A percentile compares a stretch with the other conserved stretches of the same genome.
These are phyloP conservation scores for Jaenimonas drosophilae DNA, from an alignment of 208 protist genomes.

Conservation along the genomic window DNA sequence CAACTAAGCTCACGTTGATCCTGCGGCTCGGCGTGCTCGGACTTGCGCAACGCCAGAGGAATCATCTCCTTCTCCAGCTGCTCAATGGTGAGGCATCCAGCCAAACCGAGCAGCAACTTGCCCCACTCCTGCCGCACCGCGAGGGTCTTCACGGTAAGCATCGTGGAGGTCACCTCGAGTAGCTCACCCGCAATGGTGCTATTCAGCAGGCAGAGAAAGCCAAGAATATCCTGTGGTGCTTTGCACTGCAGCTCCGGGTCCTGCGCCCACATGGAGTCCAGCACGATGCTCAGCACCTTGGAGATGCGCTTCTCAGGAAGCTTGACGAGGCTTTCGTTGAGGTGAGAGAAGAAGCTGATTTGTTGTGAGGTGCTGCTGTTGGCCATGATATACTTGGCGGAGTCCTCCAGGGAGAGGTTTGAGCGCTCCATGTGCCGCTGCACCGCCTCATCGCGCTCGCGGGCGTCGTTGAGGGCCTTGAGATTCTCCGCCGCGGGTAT, in stretches of 20 bases:
- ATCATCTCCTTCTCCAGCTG: constrained; percentile 64
- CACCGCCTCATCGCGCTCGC: constrained; percentile 84
- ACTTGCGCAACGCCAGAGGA: constrained; percentile 62
- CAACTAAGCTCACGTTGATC: constrained; percentile 88
- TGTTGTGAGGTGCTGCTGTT: constrained; percentile 85
- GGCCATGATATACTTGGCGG: constrained; percentile 79
- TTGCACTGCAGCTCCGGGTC: constrained; percentile 82
- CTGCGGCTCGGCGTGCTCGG: constrained; percentile 76
- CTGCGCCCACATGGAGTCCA: constrained; percentile 84
- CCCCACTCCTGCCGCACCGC: constrained; percentile 75
- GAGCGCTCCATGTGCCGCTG: constrained; percentile 82
- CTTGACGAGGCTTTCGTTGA: constrained; percentile 49
- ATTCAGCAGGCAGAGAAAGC: constrained; percentile 48
- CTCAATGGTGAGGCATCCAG: constrained; percentile 37
- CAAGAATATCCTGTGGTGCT: constrained; percentile 47
- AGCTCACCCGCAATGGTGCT: constrained; percentile 41
- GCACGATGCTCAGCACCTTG: constrained; percentile 58
- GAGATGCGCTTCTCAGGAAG: constrained; percentile 41
- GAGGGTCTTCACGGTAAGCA: constrained; percentile 79
- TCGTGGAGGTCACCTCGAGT: constrained; percentile 73
- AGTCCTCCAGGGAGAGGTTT: constrained; percentile 76
- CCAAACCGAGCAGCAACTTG: constrained; percentile 51
- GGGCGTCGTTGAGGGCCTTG: constrained; percentile 66
- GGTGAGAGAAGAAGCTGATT: constrained; percentile 66
- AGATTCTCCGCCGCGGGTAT: constrained; percentile 80